These are phyloP conservation scores for Tieghemostelium lacteum DNA, from an alignment of 78 protist genomes.

Conservation along the genomic window DNA sequence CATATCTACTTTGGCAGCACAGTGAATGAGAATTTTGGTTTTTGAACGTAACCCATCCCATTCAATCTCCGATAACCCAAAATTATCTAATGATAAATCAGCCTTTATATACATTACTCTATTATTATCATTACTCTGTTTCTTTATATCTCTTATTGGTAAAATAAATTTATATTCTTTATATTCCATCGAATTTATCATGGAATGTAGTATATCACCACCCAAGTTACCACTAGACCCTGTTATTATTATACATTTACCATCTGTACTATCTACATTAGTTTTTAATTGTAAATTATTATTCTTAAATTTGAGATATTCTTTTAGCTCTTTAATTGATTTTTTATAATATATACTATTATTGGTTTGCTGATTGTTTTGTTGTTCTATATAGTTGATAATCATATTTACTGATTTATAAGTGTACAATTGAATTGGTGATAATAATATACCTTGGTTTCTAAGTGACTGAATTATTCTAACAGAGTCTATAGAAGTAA, in stretches of 20 bases:
- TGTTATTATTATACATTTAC: slow-evolving; percentile 20
- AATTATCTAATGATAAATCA: background rate
- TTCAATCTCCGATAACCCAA: background rate
- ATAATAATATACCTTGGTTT: slow-evolving; percentile 15
- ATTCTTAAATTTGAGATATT: slow-evolving; percentile 1
- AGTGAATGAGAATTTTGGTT: slow-evolving; percentile 12
- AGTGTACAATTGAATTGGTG: slow-evolving; percentile 22
- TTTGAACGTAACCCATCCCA: background rate
- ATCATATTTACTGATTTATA: slow-evolving; percentile 16
- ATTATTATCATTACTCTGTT: background rate
- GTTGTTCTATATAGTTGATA: background rate
- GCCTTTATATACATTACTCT: background rate
- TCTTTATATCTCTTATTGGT: slow-evolving; percentile 9
- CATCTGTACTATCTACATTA: background rate
- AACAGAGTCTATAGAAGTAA: slow-evolving; percentile 29
- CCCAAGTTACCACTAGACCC: slow-evolving; percentile 35
- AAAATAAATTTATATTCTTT: slow-evolving; percentile 4
- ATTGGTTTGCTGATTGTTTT: background rate
- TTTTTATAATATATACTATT: background rate
- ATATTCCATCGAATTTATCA: background rate
- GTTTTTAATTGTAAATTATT: no score
- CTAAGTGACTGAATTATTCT: slow-evolving; percentile 20
- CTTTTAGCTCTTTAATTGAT: slow-evolving; percentile 2
- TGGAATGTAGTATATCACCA: background rate
- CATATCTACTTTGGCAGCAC: slow-evolving; percentile 53